Evolutionary conservation across 192 early-diverging fungal genomes (phyloP).

Genomic region (Backusella parvicylindrica): DNA sequence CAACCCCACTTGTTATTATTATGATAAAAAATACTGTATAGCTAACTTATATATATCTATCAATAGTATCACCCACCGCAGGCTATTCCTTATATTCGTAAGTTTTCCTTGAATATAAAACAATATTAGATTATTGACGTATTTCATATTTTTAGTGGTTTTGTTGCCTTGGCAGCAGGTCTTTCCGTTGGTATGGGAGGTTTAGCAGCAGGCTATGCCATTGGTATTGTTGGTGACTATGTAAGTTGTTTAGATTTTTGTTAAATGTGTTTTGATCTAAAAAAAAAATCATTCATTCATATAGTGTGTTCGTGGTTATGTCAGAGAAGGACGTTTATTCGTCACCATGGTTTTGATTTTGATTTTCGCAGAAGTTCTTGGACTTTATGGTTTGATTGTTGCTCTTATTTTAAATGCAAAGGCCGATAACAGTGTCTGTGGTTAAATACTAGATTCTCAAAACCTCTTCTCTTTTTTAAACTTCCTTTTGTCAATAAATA

Average conservation of each 20-base stretch:
- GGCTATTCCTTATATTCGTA: slow-evolving; percentile 55
- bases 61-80: slow-evolving; percentile 16
- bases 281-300: too few relatives aligned
- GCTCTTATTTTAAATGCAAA: slow-evolving; percentile 85
- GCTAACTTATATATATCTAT: too few relatives aligned
- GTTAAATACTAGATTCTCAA: background rate
- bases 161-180: slow-evolving; percentile 79
- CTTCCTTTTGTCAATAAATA: background rate
- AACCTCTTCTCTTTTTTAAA: background rate
- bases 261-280: too few relatives aligned
- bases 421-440: slow-evolving; percentile 31
- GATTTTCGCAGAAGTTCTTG: slow-evolving; percentile 89
- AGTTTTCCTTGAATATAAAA: background rate
- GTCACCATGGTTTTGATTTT: slow-evolving; percentile 85
- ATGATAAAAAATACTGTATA: too few relatives aligned
- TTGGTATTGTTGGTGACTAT: slow-evolving; percentile 88
- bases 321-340: slow-evolving; percentile 76
- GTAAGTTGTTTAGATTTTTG: too few relatives aligned
- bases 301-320: slow-evolving; percentile 70
- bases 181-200: slow-evolving; percentile 79
- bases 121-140: background rate
- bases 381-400: slow-evolving; percentile 84
- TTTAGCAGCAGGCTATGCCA: slow-evolving; percentile 88
- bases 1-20: slow-evolving; percentile 12
- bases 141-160: slow-evolving; percentile 43